Base-by-base conservation (phyloP, 2,329 filamentous ascomycete genomes). In the Camillea tinctor region DNA sequence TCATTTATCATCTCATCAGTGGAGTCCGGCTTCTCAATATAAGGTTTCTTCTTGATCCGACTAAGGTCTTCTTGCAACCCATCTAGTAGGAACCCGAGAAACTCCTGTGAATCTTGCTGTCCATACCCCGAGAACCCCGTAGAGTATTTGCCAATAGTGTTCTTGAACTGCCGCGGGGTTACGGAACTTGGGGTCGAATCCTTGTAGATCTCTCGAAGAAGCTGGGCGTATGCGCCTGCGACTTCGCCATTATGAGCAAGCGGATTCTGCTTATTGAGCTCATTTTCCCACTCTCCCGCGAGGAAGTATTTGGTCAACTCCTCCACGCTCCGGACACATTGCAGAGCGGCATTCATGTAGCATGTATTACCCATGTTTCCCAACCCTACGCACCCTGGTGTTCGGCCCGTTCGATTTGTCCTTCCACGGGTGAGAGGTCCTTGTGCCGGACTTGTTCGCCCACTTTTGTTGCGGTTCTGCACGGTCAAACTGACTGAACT, bases 321-420 rank as follows among this genome's bases (percentile, higher is more conserved):
- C 72, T 97, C 92, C 0, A 97, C 93, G 68, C 92, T 96, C 55
- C 94, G 88, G 55, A 99, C 86, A 73, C 95, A 99, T 73, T 99
- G 95, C 57, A 98, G 81, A 9, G 95, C 95, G 21, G 94, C 97
- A 75, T 98, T 98, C 93, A 98, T 97, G 78, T 99, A 99, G 77
- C 95, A 99, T 0, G 95, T 98, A 71, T 99, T 99, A 54, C 95
- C 95, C 15, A 99, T 79, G 71, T 99, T 99, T 64, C 86, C 87
- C 56, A 99, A 79, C 36, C 95, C 95, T 50, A 93, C 90, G 49
- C 88, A 89, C 30, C 95, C 95, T 36, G 87, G 76, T 13, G 86
- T 85, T 63, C 88, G 87, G 9, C 90, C 90, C 48, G 87, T 85
- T 66, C 86, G 89, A 64, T 87, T 86, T 7, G 84, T 78, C 59